Evolutionary conservation across 805 yeast genomes (phyloP), one percentile per base, ranked within the genome.

Genomic region (Yarrowia osloensis): DNA sequence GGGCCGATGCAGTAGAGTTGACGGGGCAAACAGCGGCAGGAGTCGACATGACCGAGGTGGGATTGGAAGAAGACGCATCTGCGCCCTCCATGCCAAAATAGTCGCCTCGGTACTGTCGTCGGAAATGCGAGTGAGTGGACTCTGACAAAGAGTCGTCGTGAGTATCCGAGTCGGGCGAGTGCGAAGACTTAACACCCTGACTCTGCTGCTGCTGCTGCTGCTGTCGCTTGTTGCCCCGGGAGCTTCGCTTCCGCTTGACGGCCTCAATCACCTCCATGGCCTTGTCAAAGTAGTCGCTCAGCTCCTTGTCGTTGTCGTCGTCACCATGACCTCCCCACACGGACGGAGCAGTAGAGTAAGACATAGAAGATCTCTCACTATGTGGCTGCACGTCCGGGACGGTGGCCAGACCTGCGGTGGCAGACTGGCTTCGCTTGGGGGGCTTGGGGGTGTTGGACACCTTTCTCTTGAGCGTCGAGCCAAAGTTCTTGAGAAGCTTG

Each of bases 251-350:
- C 12, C 59, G 57, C 21, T 49, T 63, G 37, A 63, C 67, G 39
- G 67, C 61, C 29, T 63, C 67, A 26, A 63, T 47, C 19, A 63
- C 67, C 47, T 49, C 59, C 67, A 63, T 63, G 29, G 67, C 67
- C 57, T 50, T 47, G 49, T 63, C 67, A 26, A 63, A 63, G 40
- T 63, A 63, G 59, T 63, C 67, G 29, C 59, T 49, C 22, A 63
- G 35, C 59, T 63, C 67, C 46, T 63, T 47, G 29, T 63, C 67
- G 47, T 63, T 40, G 21, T 63, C 67, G 59, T 63, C 67, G 29
- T 63, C 67, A 17, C 59, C 67, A 19, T 31, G 21, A 22, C 52
- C 44, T 21, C 66, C 63, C 63, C 63, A 57, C 4, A 40, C 63
- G 0, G 63, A 57, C 1, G 63, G 47, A 2, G 63, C 47, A 2